Conservation (phyloP, 305 asterid genomes). For the Striga hermonthica region DNA sequence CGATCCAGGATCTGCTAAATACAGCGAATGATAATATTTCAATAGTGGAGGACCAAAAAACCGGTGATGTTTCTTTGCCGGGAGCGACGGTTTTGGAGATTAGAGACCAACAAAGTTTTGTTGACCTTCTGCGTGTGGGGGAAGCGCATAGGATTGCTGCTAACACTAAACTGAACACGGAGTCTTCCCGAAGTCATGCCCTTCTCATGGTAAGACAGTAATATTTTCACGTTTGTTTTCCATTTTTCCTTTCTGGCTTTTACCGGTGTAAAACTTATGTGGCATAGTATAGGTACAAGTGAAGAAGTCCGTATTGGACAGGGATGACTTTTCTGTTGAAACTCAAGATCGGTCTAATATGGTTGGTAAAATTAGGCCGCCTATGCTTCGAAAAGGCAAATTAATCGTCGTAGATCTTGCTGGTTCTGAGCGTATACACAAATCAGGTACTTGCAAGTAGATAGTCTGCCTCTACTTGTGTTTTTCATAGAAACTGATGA, state of each 20-base stretch:
- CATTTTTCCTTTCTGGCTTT: background rate
- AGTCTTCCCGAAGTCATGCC: conserved; percentile 99
- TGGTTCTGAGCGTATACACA: conserved; percentile 95
- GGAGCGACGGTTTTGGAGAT: conserved; percentile 88
- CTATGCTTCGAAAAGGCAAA: conserved; percentile 83
- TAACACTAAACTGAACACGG: conserved; percentile 92
- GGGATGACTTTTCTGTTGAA: conserved; percentile 60
- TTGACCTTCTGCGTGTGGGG: conserved; percentile 82
- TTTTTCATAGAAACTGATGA: conserved; percentile 11
- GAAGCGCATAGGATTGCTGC: conserved; percentile 98
- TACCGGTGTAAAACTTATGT: conserved; percentile 27
- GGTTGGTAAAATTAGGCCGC: conserved; percentile 66
- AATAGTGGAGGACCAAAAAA: conserved; percentile 90
- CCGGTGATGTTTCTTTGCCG: conserved; percentile 97
- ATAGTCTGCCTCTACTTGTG: conserved; percentile 10
- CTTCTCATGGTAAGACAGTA: conserved; percentile 73
- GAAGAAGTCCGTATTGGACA: conserved; percentile 63
- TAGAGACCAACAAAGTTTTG: conserved; percentile 76
- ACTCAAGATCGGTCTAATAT: conserved; percentile 49
- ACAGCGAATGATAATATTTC: conserved; percentile 91
- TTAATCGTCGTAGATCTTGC: conserved; percentile 97
- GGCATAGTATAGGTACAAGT: conserved; percentile 72
- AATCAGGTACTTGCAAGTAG: conserved; percentile 62
- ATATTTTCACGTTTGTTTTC: conserved; percentile 8
- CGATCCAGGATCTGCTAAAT: conserved; percentile 88